A percentile compares a stretch with the other conserved stretches of the same genome.
phyloP scores from a whole-genome alignment of 768 basidiomycete genomes.

The Jaapia argillacea region DNA sequence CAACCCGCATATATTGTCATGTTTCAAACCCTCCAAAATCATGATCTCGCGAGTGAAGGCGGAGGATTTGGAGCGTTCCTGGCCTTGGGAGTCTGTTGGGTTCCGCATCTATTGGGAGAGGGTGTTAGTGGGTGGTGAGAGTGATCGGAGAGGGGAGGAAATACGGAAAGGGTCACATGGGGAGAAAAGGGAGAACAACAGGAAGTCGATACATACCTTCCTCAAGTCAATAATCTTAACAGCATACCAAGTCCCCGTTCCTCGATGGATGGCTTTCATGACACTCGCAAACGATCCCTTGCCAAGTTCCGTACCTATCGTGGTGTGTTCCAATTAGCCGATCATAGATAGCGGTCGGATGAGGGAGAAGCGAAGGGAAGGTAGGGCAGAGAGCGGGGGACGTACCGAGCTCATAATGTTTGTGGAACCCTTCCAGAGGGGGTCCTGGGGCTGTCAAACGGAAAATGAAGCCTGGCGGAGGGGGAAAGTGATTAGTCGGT shows the following conservation, averaged over 20 bases:
- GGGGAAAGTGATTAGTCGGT: background rate
- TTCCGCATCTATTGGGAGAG: slow-evolving; percentile 18
- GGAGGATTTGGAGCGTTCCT: slow-evolving; percentile 15
- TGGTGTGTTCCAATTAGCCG: slow-evolving; percentile 57
- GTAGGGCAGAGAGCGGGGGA: slow-evolving; percentile 20
- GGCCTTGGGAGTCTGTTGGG: slow-evolving; percentile 16
- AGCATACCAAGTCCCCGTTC: slow-evolving; percentile 68
- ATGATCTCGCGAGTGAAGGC: slow-evolving; percentile 63
- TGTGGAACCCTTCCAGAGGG: slow-evolving; percentile 45
- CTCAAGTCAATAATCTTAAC: slow-evolving; percentile 75
- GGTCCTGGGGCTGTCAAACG: slow-evolving; percentile 47
- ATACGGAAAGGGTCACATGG: too few species aligned
- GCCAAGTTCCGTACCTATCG: slow-evolving; percentile 64
- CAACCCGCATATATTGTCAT: slow-evolving; percentile 75
- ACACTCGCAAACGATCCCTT: slow-evolving; percentile 91
- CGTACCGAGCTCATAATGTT: slow-evolving; percentile 55
- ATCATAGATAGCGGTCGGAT: slow-evolving; percentile 36
- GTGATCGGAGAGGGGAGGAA: too few species aligned
- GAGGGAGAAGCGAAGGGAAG: slow-evolving; percentile 62
- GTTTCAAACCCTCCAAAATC: slow-evolving; percentile 67
- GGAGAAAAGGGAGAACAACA: too few species aligned
- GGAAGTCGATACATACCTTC: too few species aligned
- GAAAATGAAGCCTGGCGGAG: slow-evolving; percentile 56
- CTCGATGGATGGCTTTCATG: slow-evolving; percentile 65
- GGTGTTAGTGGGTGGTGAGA: too few species aligned